Evolutionary conservation across 2,329 filamentous ascomycete species (phyloP), one percentile per base, ranked within the genome.

Genomic region (Amauroascus niger): DNA sequence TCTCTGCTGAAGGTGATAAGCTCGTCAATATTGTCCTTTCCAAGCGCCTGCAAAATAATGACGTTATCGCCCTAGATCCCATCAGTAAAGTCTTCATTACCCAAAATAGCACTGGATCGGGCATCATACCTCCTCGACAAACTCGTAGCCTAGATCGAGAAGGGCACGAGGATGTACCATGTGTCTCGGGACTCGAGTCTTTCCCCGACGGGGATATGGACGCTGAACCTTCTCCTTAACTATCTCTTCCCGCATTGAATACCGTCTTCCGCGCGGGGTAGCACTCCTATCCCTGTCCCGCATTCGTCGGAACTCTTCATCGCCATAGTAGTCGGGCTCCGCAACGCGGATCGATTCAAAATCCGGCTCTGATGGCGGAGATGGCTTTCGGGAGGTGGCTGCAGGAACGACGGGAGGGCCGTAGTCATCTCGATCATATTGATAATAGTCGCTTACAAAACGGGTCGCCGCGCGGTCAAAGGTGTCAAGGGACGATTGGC

Each of bases 21-120:
- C 63, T 94, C 86, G 61, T 96, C 89, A 58, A 96, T 96, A 62
- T 95, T 88, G 16, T 91, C 82, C 62, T 94, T 90, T 14, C 88
- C 87, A 4, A 97, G 77, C 8, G 91, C 90, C 64, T 87, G 85
- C 61, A 86, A 82, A 32, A 97, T 82, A 50, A 95, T 80, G 61
- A 93, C 82, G 20, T 85, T 86, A 60, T 86, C 84, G 37, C 86
- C 88, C 87, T 93, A 60, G 6, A 41, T 40, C 14, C 13, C 33
- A 59, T 79, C 56, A 74, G 71, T 18, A 8, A 49, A n/a, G n/a
- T 43, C 40, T 33, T 26, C 37, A 16, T 14, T 49, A 24, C 35
- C 6, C 8, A n/a, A 24, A 3, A 16, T 7, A 9, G 9, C 5
- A 32, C 26, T 32, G 35, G 18, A n/a, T 37, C n/a, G 5, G 22